Conservation (phyloP, 208 protist genomes). For the Trypanosoma rangeli region DNA sequence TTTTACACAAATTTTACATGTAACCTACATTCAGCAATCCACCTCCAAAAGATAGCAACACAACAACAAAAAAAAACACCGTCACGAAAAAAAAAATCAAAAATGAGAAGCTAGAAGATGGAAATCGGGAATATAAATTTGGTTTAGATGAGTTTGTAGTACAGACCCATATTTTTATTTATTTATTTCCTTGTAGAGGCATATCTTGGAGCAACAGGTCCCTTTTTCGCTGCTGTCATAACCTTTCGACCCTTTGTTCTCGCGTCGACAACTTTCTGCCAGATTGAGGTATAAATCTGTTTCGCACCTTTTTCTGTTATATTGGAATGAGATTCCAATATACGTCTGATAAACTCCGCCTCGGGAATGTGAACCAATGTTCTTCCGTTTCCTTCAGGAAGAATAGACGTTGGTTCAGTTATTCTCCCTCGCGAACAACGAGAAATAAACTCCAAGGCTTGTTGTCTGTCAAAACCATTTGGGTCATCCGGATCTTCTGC, state of each 20-base stretch:
- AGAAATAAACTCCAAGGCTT: constrained; percentile 69
- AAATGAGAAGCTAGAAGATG: constrained; percentile 7
- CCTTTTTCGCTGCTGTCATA: constrained; percentile 78
- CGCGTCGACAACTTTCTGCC: constrained; percentile 87
- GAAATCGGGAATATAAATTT: constrained; percentile 11
- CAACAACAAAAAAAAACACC: constrained; percentile 20
- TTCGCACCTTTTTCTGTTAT: constrained; percentile 85
- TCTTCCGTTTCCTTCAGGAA: constrained; percentile 85
- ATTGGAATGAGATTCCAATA: constrained; percentile 60
- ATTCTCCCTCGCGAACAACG: constrained; percentile 61
- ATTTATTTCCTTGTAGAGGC: constrained; percentile 40
- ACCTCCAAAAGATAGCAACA: neutral
- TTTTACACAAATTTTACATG: neutral
- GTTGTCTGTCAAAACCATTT: constrained; percentile 75
- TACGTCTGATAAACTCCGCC: constrained; percentile 79
- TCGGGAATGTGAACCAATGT: constrained; percentile 91
- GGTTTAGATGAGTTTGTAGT: constrained; percentile 12
- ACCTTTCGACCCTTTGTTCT: constrained; percentile 85
- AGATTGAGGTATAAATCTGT: constrained; percentile 86
- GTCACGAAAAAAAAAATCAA: constrained; percentile 17
- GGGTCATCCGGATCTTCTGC: constrained; percentile 79
- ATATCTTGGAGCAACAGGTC: constrained; percentile 54
- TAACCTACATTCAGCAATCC: neutral
- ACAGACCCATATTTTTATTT: neutral
- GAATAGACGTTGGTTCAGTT: constrained; percentile 65